A percentile compares a stretch with the other conserved stretches of the same genome.
Conservation (phyloP, 805 yeast species). For the Saccharomycopsis fodiens region DNA sequence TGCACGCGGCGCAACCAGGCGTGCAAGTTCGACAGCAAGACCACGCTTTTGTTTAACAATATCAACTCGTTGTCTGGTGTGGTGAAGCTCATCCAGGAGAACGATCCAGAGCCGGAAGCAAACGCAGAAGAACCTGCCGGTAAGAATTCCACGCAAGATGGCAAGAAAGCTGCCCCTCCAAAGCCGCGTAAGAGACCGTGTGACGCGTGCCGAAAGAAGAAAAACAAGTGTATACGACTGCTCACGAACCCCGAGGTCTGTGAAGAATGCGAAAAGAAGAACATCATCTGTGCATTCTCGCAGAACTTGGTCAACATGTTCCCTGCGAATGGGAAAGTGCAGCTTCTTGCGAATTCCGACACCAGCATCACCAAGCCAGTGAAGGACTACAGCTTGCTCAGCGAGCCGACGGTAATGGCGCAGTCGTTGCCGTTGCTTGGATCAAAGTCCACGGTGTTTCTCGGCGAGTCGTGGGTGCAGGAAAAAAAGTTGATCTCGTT, state of each 20-base stretch:
- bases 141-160: not conserved
- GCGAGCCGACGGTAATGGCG: conserved; percentile 26
- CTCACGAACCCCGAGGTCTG: not conserved
- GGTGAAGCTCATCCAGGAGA: conserved; percentile 13
- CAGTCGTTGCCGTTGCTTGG: conserved; percentile 26
- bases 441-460: conserved; percentile 25
- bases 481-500: conserved; percentile 24
- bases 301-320: conserved; percentile 7
- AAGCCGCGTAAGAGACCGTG: conserved; percentile 22
- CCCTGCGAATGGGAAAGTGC: conserved; percentile 4
- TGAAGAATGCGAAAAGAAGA: conserved; percentile 9
- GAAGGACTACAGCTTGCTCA: conserved; percentile 25
- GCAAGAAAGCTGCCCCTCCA: conserved; percentile 13
- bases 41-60: conserved; percentile 22
- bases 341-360: conserved; percentile 6
- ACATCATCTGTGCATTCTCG: conserved; percentile 9
- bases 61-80: conserved; percentile 18
- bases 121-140: not conserved
- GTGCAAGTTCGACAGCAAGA: conserved; percentile 25
- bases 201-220: conserved; percentile 24
- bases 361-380: conserved; percentile 24
- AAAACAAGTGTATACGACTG: conserved; percentile 24
- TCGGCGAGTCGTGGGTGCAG: conserved; percentile 24
- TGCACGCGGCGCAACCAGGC: conserved; percentile 27
- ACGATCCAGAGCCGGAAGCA: conserved; percentile 2